Percentiles rank a stretch among this genome's conserved stretches.
These are phyloP conservation scores for Suillus lakei DNA, from an alignment of 768 basidiomycete genomes.

Conservation along the genomic window DNA sequence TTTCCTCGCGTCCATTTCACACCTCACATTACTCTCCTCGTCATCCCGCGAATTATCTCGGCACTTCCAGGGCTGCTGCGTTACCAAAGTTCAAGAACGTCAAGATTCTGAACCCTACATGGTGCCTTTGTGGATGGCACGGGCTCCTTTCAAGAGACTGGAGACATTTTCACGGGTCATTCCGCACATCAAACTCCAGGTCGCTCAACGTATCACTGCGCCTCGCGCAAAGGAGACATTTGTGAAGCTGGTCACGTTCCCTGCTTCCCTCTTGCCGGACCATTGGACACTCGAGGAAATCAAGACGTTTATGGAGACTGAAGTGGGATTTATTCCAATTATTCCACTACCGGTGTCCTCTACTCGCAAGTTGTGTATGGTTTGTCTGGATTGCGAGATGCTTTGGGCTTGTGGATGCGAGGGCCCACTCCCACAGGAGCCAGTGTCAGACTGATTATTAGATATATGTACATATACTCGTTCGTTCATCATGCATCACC, in stretches of 20 bases:
- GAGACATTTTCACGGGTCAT: background rate
- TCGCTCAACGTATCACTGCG: background rate
- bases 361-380: background rate
- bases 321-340: background rate
- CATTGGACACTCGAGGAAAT: background rate
- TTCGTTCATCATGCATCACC: too few species aligned
- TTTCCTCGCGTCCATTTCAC: slow-evolving; percentile 41
- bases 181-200: background rate
- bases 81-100: background rate
- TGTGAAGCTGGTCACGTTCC: background rate
- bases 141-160: slow-evolving; percentile 36
- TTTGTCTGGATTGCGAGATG: background rate
- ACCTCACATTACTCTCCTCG: slow-evolving; percentile 34
- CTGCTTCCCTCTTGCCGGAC: background rate
- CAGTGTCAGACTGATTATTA: background rate
- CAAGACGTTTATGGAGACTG: background rate
- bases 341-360: background rate
- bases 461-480: background rate
- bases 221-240: background rate
- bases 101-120: background rate
- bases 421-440: background rate
- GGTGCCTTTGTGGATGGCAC: slow-evolving; percentile 19
- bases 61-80: background rate
- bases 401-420: background rate
- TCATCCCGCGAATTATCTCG: background rate